These are phyloP conservation scores for Candida nonsorbophila DNA, from an alignment of 805 yeast species.

Conservation along the genomic window DNA sequence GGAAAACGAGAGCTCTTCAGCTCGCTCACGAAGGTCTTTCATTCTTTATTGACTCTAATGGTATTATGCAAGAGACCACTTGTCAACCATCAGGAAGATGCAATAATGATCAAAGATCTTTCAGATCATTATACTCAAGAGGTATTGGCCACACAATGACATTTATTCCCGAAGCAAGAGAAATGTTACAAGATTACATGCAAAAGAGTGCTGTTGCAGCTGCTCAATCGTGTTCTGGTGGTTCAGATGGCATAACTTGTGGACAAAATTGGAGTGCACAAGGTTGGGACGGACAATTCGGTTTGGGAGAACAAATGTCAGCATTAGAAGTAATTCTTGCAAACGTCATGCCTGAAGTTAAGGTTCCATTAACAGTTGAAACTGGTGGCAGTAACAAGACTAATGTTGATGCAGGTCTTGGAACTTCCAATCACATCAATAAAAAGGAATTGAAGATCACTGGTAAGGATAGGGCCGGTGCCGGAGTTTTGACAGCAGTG, in stretches of 20 bases:
- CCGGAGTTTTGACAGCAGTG: constrained; percentile 80
- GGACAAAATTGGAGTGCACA: constrained; percentile 64
- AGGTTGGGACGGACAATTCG: constrained; percentile 64
- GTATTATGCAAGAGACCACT: constrained; percentile 55
- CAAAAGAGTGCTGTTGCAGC: constrained; percentile 62
- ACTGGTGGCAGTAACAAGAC: constrained; percentile 34
- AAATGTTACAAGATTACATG: constrained; percentile 35
- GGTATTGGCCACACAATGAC: constrained; percentile 54
- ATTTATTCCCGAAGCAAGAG: constrained; percentile 46
- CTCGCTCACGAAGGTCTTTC: constrained; percentile 29
- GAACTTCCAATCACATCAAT: constrained; percentile 33
- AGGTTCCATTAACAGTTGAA: constrained; percentile 25
- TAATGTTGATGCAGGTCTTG: constrained; percentile 30
- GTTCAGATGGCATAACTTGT: constrained; percentile 81
- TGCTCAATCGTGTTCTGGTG: constrained; percentile 77
- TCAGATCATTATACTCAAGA: constrained; percentile 65
- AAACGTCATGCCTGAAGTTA: constrained; percentile 16
- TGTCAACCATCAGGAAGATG: constrained; percentile 53
- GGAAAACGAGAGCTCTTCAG: constrained; percentile 36
- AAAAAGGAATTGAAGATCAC: constrained; percentile 44
- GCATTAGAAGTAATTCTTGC: constrained; percentile 62
- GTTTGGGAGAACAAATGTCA: constrained; percentile 80
- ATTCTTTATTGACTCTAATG: constrained; percentile 37
- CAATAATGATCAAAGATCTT: constrained; percentile 73
- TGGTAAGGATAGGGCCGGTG: constrained; percentile 77